Conservation (phyloP, 2,329 filamentous ascomycete genomes). For the Pseudogymnoascus sp. region DNA sequence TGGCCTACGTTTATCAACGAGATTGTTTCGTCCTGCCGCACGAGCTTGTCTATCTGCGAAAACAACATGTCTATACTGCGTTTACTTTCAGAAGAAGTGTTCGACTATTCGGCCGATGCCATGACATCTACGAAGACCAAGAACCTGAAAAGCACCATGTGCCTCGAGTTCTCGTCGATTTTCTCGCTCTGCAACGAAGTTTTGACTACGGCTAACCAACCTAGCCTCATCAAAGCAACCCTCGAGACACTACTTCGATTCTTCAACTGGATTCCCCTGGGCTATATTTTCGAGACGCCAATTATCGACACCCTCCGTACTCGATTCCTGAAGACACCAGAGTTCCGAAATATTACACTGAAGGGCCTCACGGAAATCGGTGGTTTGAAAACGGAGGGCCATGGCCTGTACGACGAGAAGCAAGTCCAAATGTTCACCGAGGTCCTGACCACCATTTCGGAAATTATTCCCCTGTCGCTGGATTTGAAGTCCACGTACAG, state of each 20-base stretch:
- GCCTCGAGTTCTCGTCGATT: slow-evolving; percentile 95
- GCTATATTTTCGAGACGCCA: slow-evolving; percentile 96
- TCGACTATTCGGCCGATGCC: slow-evolving; percentile 96
- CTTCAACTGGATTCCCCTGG: slow-evolving; percentile 97
- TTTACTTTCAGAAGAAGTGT: slow-evolving; percentile 93
- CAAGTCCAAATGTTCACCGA: slow-evolving; percentile 98
- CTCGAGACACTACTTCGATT: slow-evolving; percentile 92
- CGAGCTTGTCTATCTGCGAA: slow-evolving; percentile 93
- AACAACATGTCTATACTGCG: slow-evolving; percentile 99
- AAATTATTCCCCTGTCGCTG: slow-evolving; percentile 82
- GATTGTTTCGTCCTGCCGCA: slow-evolving; percentile 93
- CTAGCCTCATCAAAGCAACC: slow-evolving; percentile 89
- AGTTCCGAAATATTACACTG: slow-evolving; percentile 93
- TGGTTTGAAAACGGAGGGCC: slow-evolving; percentile 72
- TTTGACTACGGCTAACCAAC: slow-evolving; percentile 78
- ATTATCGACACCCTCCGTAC: slow-evolving; percentile 91
- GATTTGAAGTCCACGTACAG: slow-evolving; percentile 89
- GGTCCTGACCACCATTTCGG: slow-evolving; percentile 83
- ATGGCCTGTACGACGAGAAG: slow-evolving; percentile 83
- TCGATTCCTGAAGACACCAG: slow-evolving; percentile 83
- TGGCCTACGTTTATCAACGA: slow-evolving; percentile 99
- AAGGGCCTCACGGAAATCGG: slow-evolving; percentile 98
- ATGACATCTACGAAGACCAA: slow-evolving; percentile 98
- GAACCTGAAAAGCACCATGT: slow-evolving; percentile 97
- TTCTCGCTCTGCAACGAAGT: slow-evolving; percentile 97